Conservation (phyloP, 2,329 filamentous ascomycete genomes). For the Lojkania enalia region DNA sequence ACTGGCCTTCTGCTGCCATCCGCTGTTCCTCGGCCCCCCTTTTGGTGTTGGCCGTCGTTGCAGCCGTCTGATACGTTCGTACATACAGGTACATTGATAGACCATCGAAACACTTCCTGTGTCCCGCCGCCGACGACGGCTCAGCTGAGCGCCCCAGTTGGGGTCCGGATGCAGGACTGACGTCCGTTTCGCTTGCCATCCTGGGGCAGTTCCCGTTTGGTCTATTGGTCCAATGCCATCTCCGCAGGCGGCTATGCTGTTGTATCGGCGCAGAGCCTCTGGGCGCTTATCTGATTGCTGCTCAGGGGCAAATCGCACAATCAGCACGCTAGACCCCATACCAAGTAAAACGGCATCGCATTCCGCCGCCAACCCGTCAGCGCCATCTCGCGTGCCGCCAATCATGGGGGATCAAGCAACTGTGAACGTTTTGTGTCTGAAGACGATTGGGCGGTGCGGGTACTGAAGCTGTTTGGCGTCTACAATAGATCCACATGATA, state of each 20-base stretch:
- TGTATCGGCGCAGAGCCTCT: slow-evolving; percentile 27
- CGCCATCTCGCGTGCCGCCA: background rate
- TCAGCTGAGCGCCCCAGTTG: slow-evolving; percentile 13
- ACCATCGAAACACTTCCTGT: slow-evolving; percentile 17
- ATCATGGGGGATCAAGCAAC: slow-evolving; percentile 3
- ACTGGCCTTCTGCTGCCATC: slow-evolving; percentile 6
- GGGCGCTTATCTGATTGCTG: slow-evolving; percentile 31
- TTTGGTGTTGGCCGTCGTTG: slow-evolving; percentile 5
- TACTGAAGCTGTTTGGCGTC: too few species aligned
- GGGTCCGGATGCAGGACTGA: slow-evolving; percentile 23
- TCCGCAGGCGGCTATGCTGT: slow-evolving; percentile 30
- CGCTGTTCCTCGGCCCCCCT: background rate
- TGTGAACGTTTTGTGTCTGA: too few species aligned
- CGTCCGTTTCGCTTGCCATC: slow-evolving; percentile 15
- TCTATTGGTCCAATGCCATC: slow-evolving; percentile 30
- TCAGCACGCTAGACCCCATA: slow-evolving; percentile 27
- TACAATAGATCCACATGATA: too few species aligned
- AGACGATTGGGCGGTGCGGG: background rate
- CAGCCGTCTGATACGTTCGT: slow-evolving; percentile 9
- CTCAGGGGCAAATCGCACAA: slow-evolving; percentile 24
- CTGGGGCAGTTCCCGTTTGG: slow-evolving; percentile 23
- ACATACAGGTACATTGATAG: too few species aligned
- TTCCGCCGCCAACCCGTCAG: slow-evolving; percentile 4
- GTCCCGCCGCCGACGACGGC: slow-evolving; percentile 19
- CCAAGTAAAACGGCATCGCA: slow-evolving; percentile 7